Conservation (phyloP, 2,329 filamentous ascomycete genomes). For the Chaetoscypha palmicola region DNA sequence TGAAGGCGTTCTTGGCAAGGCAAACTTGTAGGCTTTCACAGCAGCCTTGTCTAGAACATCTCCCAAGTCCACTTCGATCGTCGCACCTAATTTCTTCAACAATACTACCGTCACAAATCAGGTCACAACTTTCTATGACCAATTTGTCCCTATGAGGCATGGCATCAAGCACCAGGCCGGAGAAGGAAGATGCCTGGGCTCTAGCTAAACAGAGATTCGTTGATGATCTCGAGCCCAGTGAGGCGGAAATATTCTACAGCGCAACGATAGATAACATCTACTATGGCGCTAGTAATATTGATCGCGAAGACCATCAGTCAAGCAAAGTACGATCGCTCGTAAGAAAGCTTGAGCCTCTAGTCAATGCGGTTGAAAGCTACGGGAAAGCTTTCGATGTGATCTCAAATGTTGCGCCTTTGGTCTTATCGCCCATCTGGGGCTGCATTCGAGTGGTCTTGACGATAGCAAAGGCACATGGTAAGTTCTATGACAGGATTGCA, state of each 20-base stretch:
- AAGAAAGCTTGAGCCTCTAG: conserved; percentile 6
- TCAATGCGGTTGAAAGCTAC: conserved; percentile 9
- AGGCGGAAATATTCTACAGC: conserved; percentile 10
- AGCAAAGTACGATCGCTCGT: conserved; percentile 2
- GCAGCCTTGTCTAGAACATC: too few relatives aligned
- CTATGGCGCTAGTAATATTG: conserved; percentile 10
- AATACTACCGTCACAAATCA: background rate
- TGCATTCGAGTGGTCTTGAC: conserved; percentile 12
- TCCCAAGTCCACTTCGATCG: too few relatives aligned
- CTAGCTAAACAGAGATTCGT: conserved; percentile 12
- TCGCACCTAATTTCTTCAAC: background rate
- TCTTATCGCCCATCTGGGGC: conserved; percentile 14
- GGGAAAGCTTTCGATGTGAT: conserved; percentile 14
- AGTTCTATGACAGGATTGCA: conserved; percentile 9
- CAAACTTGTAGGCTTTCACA: too few relatives aligned
- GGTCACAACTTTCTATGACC: background rate
- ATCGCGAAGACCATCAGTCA: conserved; percentile 7
- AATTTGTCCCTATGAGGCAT: background rate
- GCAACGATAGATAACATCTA: conserved; percentile 17
- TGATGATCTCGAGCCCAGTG: conserved; percentile 9
- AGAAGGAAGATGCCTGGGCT: conserved; percentile 8
- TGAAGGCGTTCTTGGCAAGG: too few relatives aligned
- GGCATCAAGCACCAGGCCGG: background rate
- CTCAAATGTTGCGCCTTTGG: conserved; percentile 8
- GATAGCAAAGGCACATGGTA: conserved; percentile 4